phyloP scores from a whole-genome alignment of 2,329 filamentous ascomycete species.

The Penicillium fuscoglaucum region DNA sequence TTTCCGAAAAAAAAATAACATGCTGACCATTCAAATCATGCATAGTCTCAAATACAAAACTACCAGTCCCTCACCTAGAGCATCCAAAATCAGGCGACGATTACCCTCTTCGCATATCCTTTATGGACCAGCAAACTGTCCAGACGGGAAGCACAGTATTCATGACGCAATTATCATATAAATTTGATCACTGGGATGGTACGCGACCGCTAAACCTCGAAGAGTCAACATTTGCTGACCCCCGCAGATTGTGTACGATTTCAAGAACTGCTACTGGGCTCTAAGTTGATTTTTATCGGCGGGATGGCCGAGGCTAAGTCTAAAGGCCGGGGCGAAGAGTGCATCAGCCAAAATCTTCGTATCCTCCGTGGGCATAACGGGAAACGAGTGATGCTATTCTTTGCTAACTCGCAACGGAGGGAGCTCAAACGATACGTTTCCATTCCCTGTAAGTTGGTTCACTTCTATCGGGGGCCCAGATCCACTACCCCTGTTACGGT shows the following conservation, averaged over 20 bases:
- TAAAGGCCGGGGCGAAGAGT: slow-evolving; percentile 47
- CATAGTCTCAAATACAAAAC: slow-evolving; percentile 38
- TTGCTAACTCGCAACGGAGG: slow-evolving; percentile 45
- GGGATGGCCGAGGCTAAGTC: slow-evolving; percentile 47
- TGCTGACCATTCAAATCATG: not conserved
- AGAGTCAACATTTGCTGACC: not conserved
- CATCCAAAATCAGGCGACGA: slow-evolving; percentile 40
- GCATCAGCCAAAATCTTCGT: slow-evolving; percentile 47
- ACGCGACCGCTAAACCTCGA: slow-evolving; percentile 8
- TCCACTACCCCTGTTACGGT: not conserved
- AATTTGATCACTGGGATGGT: slow-evolving; percentile 46
- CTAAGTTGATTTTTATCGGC: slow-evolving; percentile 42
- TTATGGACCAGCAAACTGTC: slow-evolving; percentile 47
- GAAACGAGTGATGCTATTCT: slow-evolving; percentile 40
- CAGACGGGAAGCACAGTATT: slow-evolving; percentile 42
- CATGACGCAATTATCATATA: slow-evolving; percentile 43
- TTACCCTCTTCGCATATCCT: slow-evolving; percentile 41
- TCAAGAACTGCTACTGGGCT: slow-evolving; percentile 42
- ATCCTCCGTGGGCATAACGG: slow-evolving; percentile 40
- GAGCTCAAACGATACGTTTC: slow-evolving; percentile 45
- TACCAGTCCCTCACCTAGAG: slow-evolving; percentile 46
- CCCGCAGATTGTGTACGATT: slow-evolving; percentile 42
- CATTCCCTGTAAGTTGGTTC: slow-evolving; percentile 35
- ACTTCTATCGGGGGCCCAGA: not conserved
- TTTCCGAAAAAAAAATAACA: not conserved